Evolutionary conservation across 2,329 filamentous ascomycete species (phyloP).

Genomic region (Hawksworthiomyces lignivorus): DNA sequence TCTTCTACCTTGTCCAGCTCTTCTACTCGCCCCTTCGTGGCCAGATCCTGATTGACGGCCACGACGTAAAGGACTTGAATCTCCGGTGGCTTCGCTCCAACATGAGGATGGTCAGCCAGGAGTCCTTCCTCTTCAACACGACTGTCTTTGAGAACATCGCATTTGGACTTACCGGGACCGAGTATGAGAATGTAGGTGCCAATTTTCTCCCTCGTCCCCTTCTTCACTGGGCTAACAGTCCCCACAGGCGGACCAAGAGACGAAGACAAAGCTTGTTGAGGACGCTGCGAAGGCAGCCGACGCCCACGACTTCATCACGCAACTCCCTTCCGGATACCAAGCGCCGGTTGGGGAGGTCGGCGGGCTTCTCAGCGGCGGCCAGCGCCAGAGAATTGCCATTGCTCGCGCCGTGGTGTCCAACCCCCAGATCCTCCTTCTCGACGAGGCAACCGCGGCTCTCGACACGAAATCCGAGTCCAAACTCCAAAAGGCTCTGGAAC

Average conservation of each 20-base stretch:
- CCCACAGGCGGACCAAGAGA: too few species aligned
- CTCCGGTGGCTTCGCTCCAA: too few species aligned
- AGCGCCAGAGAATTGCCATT: constrained; percentile 94
- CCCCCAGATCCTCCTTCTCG: constrained; percentile 81
- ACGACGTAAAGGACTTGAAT: too few species aligned
- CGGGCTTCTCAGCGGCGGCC: constrained; percentile 83
- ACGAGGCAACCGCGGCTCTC: constrained; percentile 86
- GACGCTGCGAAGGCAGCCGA: constrained; percentile 84
- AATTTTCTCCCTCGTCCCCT: too few species aligned
- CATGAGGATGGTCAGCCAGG: too few species aligned
- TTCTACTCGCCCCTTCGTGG: constrained; percentile 88
- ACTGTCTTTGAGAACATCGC: too few species aligned
- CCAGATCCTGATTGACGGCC: too few species aligned
- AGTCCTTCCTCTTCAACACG: too few species aligned
- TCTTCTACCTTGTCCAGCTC: constrained; percentile 85
- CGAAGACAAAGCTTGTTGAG: constrained; percentile 65
- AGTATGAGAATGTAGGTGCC: too few species aligned
- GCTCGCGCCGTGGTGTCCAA: constrained; percentile 82
- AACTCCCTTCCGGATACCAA: constrained; percentile 78
- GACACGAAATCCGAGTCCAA: constrained; percentile 91
- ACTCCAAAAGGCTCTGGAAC: constrained; percentile 84
- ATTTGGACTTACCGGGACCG: too few species aligned
- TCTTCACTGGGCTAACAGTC: too few species aligned
- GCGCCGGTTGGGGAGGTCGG: constrained; percentile 90
- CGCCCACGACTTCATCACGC: constrained; percentile 80